phyloP scores from a whole-genome alignment of 2,329 filamentous ascomycete species.

The Colletotrichum horii region DNA sequence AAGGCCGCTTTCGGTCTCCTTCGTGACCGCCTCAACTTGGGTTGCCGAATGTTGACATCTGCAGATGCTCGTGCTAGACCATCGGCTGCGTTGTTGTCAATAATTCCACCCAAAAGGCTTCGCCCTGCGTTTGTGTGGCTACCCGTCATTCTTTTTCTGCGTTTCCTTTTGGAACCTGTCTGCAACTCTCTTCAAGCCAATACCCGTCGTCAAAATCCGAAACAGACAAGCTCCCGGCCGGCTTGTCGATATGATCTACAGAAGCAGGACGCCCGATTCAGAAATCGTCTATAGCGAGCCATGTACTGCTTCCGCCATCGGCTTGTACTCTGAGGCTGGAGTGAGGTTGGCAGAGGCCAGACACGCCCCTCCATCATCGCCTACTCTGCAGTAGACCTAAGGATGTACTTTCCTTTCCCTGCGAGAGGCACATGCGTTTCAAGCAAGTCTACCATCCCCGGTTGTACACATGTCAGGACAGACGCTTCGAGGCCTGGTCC shows the following conservation, averaged over 20 bases:
- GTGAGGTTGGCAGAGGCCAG: neutral
- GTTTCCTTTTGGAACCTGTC: constrained; percentile 15
- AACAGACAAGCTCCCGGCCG: constrained; percentile 12
- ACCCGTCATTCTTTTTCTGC: constrained; percentile 3
- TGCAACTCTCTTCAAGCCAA: neutral
- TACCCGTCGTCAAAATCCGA: constrained; percentile 3
- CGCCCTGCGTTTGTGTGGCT: constrained; percentile 16
- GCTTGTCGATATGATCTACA: constrained; percentile 1
- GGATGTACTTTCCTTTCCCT: constrained; percentile 20
- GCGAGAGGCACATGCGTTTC: constrained; percentile 8
- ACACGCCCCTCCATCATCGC: constrained; percentile 3
- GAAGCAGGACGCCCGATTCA: constrained; percentile 16
- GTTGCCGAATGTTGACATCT: constrained; percentile 3
- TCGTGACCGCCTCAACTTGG: neutral
- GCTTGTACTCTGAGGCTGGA: neutral
- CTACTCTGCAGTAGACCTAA: constrained; percentile 4
- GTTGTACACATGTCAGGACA: constrained; percentile 5
- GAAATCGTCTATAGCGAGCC: neutral
- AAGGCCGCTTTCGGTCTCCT: neutral
- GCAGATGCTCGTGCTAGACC: neutral
- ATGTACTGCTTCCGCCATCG: neutral
- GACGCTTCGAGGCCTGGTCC: constrained; percentile 1
- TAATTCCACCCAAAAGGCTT: constrained; percentile 1
- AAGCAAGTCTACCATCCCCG: constrained; percentile 3
- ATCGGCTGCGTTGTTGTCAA: constrained; percentile 3